Base-by-base conservation (phyloP, 495 filamentous ascomycete genomes). In the Xeromyces bisporus region DNA sequence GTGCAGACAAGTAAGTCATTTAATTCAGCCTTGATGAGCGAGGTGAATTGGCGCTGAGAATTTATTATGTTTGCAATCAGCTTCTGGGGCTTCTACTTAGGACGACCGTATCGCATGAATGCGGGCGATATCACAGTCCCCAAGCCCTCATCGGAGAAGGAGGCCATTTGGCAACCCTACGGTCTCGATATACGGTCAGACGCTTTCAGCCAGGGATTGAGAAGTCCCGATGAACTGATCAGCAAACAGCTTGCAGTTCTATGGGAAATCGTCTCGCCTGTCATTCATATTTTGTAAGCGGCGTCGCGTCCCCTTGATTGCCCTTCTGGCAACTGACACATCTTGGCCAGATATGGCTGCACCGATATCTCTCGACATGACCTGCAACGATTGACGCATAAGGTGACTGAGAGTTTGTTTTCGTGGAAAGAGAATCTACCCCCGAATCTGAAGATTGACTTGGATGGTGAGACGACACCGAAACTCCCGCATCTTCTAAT, bases 81-180 rank as follows among this genome's bases (percentile, higher is more conserved):
- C 33, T 60, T 61, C 31, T 65, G 58, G 62, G 62, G 57, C 1
- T 62, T 66, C 33, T 64, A 64, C 33, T 34, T 67, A 1, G 60
- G 60, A 16, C 47, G 56, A 7, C 58, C 59, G 2, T 63, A 60
- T 39, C 52, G 58, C 18, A 47, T 62, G 56, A 62, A 58, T 32
- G 52, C 58, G 2, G 60, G 56, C 26, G 59, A 63, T 29, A 56
- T 64, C 27, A 55, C 46, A 5, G 56, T 58, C 11, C 48, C 50
- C 0, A 64, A 62, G 33, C 60, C 58, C 13, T 56, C 54, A 5
- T 57, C 54, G 1, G 51, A 49, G 29, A 56, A 47, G 35, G 56
- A 61, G 36, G 41, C 34, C 10, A 49, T 41, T n/a, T 67, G 60
- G 59, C 40, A 47, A 37, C 52, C 61, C 16, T 65, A 65, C 37